Base-by-base conservation (phyloP, 1,284 basidiomycete species). In the Cutaneotrichosporon sp. region DNA sequence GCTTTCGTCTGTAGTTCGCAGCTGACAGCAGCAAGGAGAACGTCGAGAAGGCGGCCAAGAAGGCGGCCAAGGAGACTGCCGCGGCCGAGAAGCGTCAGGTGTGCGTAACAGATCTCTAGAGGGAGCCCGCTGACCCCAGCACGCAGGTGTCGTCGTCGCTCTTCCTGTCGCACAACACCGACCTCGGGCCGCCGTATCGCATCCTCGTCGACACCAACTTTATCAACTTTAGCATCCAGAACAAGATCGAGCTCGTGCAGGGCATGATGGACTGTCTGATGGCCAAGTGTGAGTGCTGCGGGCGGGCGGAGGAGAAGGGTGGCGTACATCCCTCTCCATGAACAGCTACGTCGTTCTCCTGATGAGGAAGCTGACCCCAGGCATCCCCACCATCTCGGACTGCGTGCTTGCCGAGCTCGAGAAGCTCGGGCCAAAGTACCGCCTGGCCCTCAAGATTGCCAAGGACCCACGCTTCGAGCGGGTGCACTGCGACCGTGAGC, bases 241-340 rank as follows among this genome's bases (percentile, higher is more conserved):
- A 99, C 82, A 97, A 98, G 80, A 84, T 99, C 69, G 97, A 99
- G 79, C 85, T 99, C 51, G 85, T 98, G 22, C 89, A 91, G 73
- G 94, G 92, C 16, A 98, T 99, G 97, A 98, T 99, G 95, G 97
- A 99, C 77, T 97, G 95, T 72, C 82, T 99, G 14, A 98, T 92
- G 80, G 97, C 97, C n/a, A 98, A 99, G 82, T 95, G 95, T 95
- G 72, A 67, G 90, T 82, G n/a, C n/a, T n/a, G 22, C 25, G 7
- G 16, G 18, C 18, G 7, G 2, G 34, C 5, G 38, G 16, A 1
- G 7, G 3, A 18, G 16, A 7, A n/a, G 6, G 38, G 16, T n/a
- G n/a, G n/a, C n/a, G n/a, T n/a, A n/a, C n/a, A n/a, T n/a, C n/a
- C n/a, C n/a, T n/a, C n/a, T n/a, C n/a, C n/a, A n/a, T n/a, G n/a